These are phyloP conservation scores for Suillus tomentosus DNA, from an alignment of 768 basidiomycete species.

Conservation along the genomic window DNA sequence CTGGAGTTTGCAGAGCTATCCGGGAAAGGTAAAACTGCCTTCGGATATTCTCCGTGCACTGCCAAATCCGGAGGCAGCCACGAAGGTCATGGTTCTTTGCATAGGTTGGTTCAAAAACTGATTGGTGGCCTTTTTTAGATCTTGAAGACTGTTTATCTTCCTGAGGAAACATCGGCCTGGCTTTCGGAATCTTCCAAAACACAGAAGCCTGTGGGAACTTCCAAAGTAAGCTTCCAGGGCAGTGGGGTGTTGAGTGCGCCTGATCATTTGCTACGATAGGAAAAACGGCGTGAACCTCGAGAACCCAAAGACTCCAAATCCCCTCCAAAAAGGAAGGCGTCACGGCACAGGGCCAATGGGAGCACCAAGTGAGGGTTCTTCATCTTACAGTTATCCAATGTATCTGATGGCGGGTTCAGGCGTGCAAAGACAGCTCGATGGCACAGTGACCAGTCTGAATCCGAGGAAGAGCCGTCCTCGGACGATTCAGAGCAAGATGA, in stretches of 20 bases:
- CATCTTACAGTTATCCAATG: background rate
- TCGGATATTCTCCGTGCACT: constrained; percentile 78
- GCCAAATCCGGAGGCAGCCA: constrained; percentile 63
- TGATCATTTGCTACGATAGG: constrained; percentile 24
- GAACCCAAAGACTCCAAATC: constrained; percentile 56
- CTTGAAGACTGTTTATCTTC: constrained; percentile 65
- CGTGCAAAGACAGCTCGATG: constrained; percentile 33
- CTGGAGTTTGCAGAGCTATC: constrained; percentile 81
- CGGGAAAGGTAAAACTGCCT: constrained; percentile 79
- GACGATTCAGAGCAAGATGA: constrained; percentile 39
- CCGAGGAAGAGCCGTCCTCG: constrained; percentile 28
- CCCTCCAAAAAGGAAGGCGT: constrained; percentile 56
- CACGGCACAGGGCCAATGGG: constrained; percentile 33
- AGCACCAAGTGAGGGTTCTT: constrained; percentile 25
- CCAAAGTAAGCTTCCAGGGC: constrained; percentile 28
- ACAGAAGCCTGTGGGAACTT: constrained; percentile 35
- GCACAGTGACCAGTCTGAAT: constrained; percentile 35
- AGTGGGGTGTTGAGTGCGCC: background rate
- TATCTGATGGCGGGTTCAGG: constrained; percentile 21
- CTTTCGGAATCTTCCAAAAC: constrained; percentile 49
- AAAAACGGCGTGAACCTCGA: constrained; percentile 36
- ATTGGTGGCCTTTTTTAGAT: constrained; percentile 46
- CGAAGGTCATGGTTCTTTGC: constrained; percentile 46
- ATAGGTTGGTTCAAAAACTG: background rate
- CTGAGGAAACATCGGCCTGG: constrained; percentile 60